Evolutionary conservation across 768 basidiomycete genomes (phyloP), one percentile per base, ranked within the genome.

Genomic region (Mycena metata): DNA sequence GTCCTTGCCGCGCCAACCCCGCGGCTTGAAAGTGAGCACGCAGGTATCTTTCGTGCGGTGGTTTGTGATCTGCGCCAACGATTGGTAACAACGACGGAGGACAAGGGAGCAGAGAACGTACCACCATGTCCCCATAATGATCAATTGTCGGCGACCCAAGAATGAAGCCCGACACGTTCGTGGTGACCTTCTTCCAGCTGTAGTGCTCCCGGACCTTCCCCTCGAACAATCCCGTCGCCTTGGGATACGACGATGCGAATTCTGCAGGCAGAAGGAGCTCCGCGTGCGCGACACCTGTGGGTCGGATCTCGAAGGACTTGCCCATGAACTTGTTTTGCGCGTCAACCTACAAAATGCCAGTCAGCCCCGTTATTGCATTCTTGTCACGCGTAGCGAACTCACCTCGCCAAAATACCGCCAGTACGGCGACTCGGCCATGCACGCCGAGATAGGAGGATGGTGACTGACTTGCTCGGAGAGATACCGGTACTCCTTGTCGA

Each of bases 321-420:
- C 96, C 96, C 86, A 96, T 91, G 79, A 99, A 98, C 80, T 91
- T 97, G 78, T 96, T 96, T 79, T 98, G 96, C 3, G 96, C 96
- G 75, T 98, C 96, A 60, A 98, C 96, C 90, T 96, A 62, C 2
- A 64, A 47, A 16, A 30, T 30, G 19, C 23, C 33, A 21, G 24
- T 24, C 47, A 65, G 56, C 30, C 23, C 16, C 30, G 26, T 8
- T 2, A 12, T 10, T 10, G 3, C 33, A 13, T n/a, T 19, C 49
- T 12, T 16, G 19, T 24, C 6, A 19, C 57, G 23, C 16, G 49
- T 2, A 39, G 9, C 12, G 17, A 33, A 70, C 79, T 15, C 72
- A 90, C 92, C 83, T 95, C 94, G 74, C 96, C 96, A 69, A 87
- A 98, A 78, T 98, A 99, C 65, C 90, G 88, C 96, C 96, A 99